Base-by-base conservation (phyloP, 805 yeast species). In the Ogataea sp. region DNA sequence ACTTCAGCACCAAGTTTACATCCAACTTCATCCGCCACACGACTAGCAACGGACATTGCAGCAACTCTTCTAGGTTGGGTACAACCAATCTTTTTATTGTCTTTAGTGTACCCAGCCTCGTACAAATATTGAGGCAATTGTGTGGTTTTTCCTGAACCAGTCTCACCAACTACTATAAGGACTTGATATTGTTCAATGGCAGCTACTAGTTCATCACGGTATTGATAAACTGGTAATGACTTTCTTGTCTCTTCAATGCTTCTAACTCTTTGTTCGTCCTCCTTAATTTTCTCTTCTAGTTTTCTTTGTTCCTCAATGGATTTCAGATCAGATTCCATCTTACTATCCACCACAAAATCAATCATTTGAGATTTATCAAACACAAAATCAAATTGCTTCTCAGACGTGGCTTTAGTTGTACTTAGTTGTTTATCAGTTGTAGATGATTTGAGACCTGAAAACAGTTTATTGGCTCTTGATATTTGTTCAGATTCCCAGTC, bases 31-130 rank as follows among this genome's bases (percentile, higher is more conserved):
- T 85, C 87, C 0, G 97, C 88, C 1, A 90, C 97, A 52, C 98
- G 73, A 2, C 82, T 59, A 0, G 98, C 96, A 36, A 88, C 95
- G 36, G 86, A 80, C 38, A 78, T 83, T 1, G 97, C 97, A 0
- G 97, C 97, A 8, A 90, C 97, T 52, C 97, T 70, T 51, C 97
- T 73, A 0, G 97, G 97, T 58, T 89, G 97, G 0, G 97, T 89
- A 50, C 95, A 86, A 1, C 88, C 96, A 5, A 89, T 70, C 44
- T 65, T 76, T 45, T 68, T 65, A 1, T 75, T 73, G 28, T 61
- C 56, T 28, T 66, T 51, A 2, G 88, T 71, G 49, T 79, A 87
- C 0, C 96, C 95, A 18, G 83, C 89, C 50, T 88, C 95, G 42
- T 76, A 74, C 11, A 89, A 62, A 52, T 80, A 89, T 52, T 89